Evolutionary conservation across 768 basidiomycete species (phyloP).

Genomic region (Ramaria rubella): DNA sequence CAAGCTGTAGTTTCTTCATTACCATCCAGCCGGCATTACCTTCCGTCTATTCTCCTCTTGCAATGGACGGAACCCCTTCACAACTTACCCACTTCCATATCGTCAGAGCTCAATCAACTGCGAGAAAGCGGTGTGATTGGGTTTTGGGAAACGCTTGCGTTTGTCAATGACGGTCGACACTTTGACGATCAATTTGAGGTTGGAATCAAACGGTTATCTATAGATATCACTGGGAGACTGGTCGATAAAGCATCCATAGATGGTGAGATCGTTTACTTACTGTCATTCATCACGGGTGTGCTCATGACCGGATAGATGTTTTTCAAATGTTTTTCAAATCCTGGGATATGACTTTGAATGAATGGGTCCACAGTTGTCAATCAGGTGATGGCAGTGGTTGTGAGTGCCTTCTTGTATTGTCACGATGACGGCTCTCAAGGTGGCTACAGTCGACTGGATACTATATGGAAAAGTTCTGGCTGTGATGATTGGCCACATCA

Average conservation of each 20-base stretch:
- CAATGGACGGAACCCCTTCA: conserved; percentile 50
- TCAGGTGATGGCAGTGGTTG: background rate
- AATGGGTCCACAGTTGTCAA: conserved; percentile 1
- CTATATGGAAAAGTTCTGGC: conserved; percentile 2
- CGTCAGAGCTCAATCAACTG: conserved; percentile 45
- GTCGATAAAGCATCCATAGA: conserved; percentile 40
- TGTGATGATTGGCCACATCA: background rate
- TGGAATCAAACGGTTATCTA: conserved; percentile 32
- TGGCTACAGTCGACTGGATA: conserved; percentile 4
- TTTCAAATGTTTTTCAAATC: conserved; percentile 34
- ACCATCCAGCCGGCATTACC: conserved; percentile 49
- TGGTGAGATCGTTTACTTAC: conserved; percentile 30
- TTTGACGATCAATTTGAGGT: conserved; percentile 50
- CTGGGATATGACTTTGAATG: conserved; percentile 1
- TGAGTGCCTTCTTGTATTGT: background rate
- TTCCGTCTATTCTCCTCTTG: conserved; percentile 55
- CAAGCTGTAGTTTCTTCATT: conserved; percentile 54
- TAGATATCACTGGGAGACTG: conserved; percentile 55
- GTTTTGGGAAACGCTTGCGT: conserved; percentile 38
- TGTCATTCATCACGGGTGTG: background rate
- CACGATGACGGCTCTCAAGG: background rate
- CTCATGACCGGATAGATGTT: conserved; percentile 13
- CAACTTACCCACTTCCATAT: conserved; percentile 42
- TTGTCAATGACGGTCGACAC: conserved; percentile 48
- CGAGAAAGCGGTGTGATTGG: conserved; percentile 36